A percentile compares a stretch with the other conserved stretches of the same genome.
Evolutionary conservation across 2,329 filamentous ascomycete genomes (phyloP).

Genomic region (Fusarium xylarioides): DNA sequence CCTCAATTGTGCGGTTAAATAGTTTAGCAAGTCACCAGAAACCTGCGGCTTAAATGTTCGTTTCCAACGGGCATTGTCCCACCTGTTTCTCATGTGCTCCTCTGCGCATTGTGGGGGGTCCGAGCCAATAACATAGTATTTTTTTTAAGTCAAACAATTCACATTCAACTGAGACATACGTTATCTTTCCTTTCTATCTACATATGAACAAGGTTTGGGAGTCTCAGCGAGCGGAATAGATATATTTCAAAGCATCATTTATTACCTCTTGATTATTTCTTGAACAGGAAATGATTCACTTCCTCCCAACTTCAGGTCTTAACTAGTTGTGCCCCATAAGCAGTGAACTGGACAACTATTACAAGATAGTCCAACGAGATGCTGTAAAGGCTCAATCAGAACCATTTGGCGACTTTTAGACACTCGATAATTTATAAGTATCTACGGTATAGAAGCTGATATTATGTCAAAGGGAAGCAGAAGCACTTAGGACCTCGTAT

Average conservation of each 20-base stretch:
- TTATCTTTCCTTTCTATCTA: neutral
- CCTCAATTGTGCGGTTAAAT: constrained; percentile 18
- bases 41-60: constrained; percentile 16
- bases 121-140: constrained; percentile 32
- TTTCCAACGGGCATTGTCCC: constrained; percentile 23
- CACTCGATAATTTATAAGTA: neutral
- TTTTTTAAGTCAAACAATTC: neutral
- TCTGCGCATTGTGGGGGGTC: constrained; percentile 33
- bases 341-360: neutral
- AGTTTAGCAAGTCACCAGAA: constrained; percentile 1
- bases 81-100: constrained; percentile 20
- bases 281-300: neutral
- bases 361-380: neutral
- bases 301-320: neutral
- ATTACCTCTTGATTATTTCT: neutral
- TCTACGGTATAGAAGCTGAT: neutral
- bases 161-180: constrained; percentile 7
- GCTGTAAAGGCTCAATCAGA: neutral
- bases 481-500: neutral
- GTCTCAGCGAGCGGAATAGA: neutral
- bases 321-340: neutral
- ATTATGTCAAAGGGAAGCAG: neutral
- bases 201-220: neutral
- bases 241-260: neutral
- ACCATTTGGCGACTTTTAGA: neutral